Evolutionary conservation across 1,284 basidiomycete species (phyloP).

Genomic region (Cryptococcus sp.): DNA sequence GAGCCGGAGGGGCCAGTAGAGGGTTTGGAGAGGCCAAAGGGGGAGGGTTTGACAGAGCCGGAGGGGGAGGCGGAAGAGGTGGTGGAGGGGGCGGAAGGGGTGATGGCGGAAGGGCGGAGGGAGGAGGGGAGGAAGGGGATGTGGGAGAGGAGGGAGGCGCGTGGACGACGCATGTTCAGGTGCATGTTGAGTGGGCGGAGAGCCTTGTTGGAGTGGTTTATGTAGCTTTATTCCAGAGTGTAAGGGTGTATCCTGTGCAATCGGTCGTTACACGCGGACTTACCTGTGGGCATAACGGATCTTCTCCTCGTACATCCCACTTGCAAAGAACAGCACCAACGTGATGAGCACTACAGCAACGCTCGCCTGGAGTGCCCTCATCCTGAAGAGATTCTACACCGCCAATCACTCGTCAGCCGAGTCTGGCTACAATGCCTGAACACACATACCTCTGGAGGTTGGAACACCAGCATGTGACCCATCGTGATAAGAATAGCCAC

Average conservation of each 20-base stretch:
- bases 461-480: constrained; percentile 31
- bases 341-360: constrained; percentile 84
- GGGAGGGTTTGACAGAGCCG: constrained; percentile 25
- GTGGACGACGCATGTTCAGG: constrained; percentile 79
- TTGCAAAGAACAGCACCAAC: constrained; percentile 90
- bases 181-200: constrained; percentile 94
- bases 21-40: constrained; percentile 9
- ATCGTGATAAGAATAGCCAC: constrained; percentile 27
- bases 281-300: constrained; percentile 94
- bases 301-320: constrained; percentile 93
- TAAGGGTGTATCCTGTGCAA: neutral
- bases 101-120: constrained; percentile 37
- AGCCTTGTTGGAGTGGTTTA: constrained; percentile 90
- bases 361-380: constrained; percentile 57
- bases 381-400: constrained; percentile 22
- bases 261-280: constrained; percentile 36
- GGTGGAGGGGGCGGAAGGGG: constrained; percentile 17
- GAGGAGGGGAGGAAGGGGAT: constrained; percentile 66
- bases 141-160: constrained; percentile 57
- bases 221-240: constrained; percentile 62
- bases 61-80: constrained; percentile 21
- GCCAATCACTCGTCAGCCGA: neutral
- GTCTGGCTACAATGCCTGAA: neutral
- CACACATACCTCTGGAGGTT: constrained; percentile 32
- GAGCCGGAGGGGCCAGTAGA: constrained; percentile 1